These are phyloP conservation scores for Naematelia aurantialba DNA, from an alignment of 768 basidiomycete species.

Conservation along the genomic window DNA sequence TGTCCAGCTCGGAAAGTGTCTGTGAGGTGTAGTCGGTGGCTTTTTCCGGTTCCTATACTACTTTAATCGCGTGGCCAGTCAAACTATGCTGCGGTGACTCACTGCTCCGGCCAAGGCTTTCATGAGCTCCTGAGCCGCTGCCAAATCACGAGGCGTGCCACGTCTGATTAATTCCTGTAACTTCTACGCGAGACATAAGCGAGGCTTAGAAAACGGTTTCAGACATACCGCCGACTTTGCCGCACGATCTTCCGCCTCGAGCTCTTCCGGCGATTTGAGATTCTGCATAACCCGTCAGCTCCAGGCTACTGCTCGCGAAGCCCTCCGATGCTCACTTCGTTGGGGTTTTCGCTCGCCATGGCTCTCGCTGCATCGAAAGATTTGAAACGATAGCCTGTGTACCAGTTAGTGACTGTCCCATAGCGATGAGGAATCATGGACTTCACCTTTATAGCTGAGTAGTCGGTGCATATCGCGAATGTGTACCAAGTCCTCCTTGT, in stretches of 20 bases:
- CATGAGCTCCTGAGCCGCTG: conserved; percentile 95
- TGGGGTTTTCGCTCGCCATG: conserved; percentile 49
- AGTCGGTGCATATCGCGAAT: conserved; percentile 97
- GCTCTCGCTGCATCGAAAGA: conserved; percentile 51
- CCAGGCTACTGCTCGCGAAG: neutral
- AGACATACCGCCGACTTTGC: conserved; percentile 78
- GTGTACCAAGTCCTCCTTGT: conserved; percentile 94
- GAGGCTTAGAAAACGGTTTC: no score
- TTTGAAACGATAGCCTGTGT: conserved; percentile 53
- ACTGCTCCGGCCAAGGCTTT: conserved; percentile 85
- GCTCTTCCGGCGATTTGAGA: conserved; percentile 89
- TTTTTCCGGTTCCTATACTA: conserved; percentile 69
- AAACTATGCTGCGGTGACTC: conserved; percentile 19
- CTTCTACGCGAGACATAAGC: conserved; percentile 55
- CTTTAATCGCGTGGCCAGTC: conserved; percentile 4
- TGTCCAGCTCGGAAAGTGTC: conserved; percentile 82
- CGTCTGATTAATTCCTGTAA: conserved; percentile 96
- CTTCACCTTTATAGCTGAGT: conserved; percentile 84
- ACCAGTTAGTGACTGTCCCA: conserved; percentile 6
- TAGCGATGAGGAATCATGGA: neutral
- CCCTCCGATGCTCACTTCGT: conserved; percentile 45
- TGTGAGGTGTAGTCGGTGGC: conserved; percentile 92
- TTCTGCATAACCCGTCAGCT: conserved; percentile 56
- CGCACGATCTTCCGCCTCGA: conserved; percentile 89
- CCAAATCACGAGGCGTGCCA: conserved; percentile 91